A percentile compares a stretch with the other conserved stretches of the same genome.
Conservation (phyloP, 495 filamentous ascomycete species). For the Podospora tetraspora region DNA sequence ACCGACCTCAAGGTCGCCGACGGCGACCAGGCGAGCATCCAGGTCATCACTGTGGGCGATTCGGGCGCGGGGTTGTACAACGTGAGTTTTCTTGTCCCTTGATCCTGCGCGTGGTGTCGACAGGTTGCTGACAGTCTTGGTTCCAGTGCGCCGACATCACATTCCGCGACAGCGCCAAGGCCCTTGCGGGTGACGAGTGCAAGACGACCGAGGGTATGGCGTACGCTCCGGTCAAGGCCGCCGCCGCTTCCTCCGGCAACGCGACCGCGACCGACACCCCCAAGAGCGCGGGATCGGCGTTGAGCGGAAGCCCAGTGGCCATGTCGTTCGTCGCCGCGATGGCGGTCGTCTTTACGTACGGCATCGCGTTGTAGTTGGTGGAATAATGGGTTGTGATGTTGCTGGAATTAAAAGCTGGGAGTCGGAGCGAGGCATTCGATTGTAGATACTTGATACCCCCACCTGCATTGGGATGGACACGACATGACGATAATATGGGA, state of each 20-base stretch:
- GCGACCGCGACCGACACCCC: background rate
- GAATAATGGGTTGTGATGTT: background rate
- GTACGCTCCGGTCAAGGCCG: slow-evolving; percentile 14
- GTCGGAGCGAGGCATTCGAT: background rate
- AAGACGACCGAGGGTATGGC: slow-evolving; percentile 37
- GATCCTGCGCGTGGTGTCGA: background rate
- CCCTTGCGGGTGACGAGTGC: slow-evolving; percentile 41
- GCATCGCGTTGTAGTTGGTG: slow-evolving; percentile 19
- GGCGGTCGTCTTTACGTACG: slow-evolving; percentile 47
- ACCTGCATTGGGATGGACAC: background rate
- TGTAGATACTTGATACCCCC: background rate
- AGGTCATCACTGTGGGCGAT: slow-evolving; percentile 50
- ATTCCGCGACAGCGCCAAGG: slow-evolving; percentile 43
- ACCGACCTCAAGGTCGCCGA: slow-evolving; percentile 39
- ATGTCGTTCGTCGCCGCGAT: slow-evolving; percentile 51
- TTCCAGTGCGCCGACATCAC: slow-evolving; percentile 58
- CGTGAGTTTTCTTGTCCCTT: slow-evolving; percentile 35
- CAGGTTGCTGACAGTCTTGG: background rate
- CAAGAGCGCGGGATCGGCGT: slow-evolving; percentile 12
- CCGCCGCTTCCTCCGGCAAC: slow-evolving; percentile 3
- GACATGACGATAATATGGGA: background rate
- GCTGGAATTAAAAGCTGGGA: background rate
- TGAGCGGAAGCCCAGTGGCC: slow-evolving; percentile 25
- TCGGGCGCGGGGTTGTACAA: slow-evolving; percentile 55
- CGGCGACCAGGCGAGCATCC: slow-evolving; percentile 48